Evolutionary conservation across 2,329 filamentous ascomycete species (phyloP), one percentile per base, ranked within the genome.

Genomic region (Trichoderma asperellum): DNA sequence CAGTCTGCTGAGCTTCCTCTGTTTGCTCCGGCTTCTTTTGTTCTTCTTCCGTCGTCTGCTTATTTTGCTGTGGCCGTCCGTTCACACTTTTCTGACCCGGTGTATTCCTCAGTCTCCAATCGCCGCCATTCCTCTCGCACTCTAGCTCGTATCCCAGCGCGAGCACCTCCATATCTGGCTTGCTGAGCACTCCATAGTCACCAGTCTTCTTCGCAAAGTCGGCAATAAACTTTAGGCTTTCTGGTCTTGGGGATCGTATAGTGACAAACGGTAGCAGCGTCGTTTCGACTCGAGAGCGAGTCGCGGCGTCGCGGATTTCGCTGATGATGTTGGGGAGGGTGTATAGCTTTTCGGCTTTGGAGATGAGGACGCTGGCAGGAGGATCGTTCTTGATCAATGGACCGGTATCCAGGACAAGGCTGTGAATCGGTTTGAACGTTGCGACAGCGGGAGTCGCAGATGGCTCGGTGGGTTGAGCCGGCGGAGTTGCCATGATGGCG

Each of bases 101-200:
- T 3, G 87, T 86, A 69, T 87, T 92, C 71, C 94, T 86, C 79
- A 97, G 76, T 70, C 94, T 87, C 91, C 93, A 97, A 77, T 97
- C 90, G 2, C 94, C 94, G n/a, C 90, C 89, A 77, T 97, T 96
- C 70, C 90, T 85, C 83, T 98, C 94, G 75, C 92, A 92, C 75
- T 98, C 95, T n/a, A 98, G 79, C 78, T 99, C 96, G 79, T 98
- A 98, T 0, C 93, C 92, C 68, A 99, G 83, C 10, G 95, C 96
- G 76, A 98, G 83, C 52, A 99, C 87, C 74, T 96, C 92, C 71
- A 98, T 83, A 88, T 99, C 96, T 1, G 94, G 92, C 77, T 87
- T 89, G 81, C 94, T 97, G 70, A 99, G 83, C 0, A 97, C 95
- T 12, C 91, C 88, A 71, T 94, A 85, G 79, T 99, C 96, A 68